phyloP scores from a whole-genome alignment of 2,329 filamentous ascomycete genomes.

The Talaromyces sp. region DNA sequence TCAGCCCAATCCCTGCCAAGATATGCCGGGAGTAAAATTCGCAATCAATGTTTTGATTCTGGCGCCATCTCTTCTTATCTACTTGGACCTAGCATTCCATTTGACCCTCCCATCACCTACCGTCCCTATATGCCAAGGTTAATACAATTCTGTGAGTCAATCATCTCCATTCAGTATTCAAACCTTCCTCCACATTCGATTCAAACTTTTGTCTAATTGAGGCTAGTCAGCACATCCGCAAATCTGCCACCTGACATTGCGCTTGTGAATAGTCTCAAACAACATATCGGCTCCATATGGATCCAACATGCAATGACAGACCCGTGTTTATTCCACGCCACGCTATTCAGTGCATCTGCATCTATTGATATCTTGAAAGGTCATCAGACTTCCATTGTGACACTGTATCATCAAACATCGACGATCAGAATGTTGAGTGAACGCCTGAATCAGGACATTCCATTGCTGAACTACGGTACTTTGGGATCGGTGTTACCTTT shows the following conservation, averaged over 20 bases:
- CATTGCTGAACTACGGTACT: background rate
- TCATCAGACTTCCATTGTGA: background rate
- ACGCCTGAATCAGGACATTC: background rate
- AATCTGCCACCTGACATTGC: background rate
- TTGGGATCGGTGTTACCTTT: background rate
- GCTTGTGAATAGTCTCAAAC: background rate
- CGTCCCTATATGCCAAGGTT: background rate
- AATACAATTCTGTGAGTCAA: background rate
- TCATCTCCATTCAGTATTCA: background rate
- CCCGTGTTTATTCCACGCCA: background rate
- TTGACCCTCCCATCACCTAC: background rate
- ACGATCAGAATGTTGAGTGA: background rate
- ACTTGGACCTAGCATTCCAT: background rate
- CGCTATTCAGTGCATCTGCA: background rate
- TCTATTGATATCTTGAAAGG: background rate
- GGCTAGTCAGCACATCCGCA: background rate
- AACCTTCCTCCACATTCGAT: too few relatives aligned
- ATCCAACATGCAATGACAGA: background rate
- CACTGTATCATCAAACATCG: conserved; percentile 1
- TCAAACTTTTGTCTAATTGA: background rate
- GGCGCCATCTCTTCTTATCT: background rate
- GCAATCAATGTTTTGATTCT: background rate
- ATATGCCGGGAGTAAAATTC: background rate
- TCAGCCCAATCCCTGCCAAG: background rate
- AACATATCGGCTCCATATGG: background rate